phyloP scores from a whole-genome alignment of 768 basidiomycete genomes.

The Mrakia gelida region DNA sequence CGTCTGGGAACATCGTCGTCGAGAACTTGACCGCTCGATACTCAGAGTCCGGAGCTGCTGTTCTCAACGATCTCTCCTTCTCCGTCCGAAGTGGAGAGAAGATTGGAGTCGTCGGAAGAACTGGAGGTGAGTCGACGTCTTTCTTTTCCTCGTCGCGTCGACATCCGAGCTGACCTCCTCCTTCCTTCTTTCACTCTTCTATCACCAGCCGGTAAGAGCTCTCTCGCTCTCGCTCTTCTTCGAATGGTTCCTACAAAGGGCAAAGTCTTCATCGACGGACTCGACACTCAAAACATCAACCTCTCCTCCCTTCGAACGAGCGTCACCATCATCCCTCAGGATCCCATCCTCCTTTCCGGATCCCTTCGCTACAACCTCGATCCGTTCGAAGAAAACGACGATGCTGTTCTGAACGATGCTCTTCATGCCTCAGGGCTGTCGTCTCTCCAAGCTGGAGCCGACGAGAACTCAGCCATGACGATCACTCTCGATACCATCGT shows the following conservation, averaged over 20 bases:
- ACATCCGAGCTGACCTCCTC: neutral
- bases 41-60: slow-evolving; percentile 56
- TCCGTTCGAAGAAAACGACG: slow-evolving; percentile 57
- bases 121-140: slow-evolving; percentile 51
- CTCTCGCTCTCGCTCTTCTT: slow-evolving; percentile 55
- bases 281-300: slow-evolving; percentile 53
- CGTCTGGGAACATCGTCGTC: slow-evolving; percentile 54
- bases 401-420: slow-evolving; percentile 54
- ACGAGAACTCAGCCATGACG: neutral
- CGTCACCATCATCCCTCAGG: slow-evolving; percentile 61
- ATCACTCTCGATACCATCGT: neutral
- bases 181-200: neutral
- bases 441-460: neutral
- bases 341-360: slow-evolving; percentile 55
- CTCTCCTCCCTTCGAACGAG: slow-evolving; percentile 56
- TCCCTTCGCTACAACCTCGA: slow-evolving; percentile 59
- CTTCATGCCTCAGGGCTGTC: slow-evolving; percentile 50
- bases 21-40: slow-evolving; percentile 56
- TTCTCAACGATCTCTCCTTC: slow-evolving; percentile 59
- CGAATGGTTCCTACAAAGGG: slow-evolving; percentile 59
- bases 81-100: slow-evolving; percentile 58
- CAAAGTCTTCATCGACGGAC: slow-evolving; percentile 55
- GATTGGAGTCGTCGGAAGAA: slow-evolving; percentile 60
- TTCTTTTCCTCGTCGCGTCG: slow-evolving; percentile 40
- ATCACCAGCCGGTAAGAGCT: slow-evolving; percentile 44